Conservation (phyloP, 495 filamentous ascomycete genomes). For the Hypoxylon lienhwacheense region DNA sequence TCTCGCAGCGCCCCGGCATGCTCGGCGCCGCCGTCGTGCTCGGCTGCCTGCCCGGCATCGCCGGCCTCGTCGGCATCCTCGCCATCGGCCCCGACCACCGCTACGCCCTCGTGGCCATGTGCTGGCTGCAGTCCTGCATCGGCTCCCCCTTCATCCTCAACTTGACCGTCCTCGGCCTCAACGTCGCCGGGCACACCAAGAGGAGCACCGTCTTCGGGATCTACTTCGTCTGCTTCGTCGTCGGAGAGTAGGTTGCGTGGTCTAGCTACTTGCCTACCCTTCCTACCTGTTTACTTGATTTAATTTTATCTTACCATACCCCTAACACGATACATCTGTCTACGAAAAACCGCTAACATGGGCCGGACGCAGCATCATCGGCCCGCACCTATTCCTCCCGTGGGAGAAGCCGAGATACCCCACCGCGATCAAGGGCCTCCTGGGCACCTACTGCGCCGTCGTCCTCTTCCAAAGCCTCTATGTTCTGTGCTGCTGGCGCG, state of each 20-base stretch:
- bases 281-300: too few species aligned
- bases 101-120: slow-evolving; percentile 56
- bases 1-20: slow-evolving; percentile 45
- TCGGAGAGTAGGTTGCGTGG: slow-evolving; percentile 30
- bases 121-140: slow-evolving; percentile 53
- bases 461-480: slow-evolving; percentile 24
- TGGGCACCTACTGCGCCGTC: slow-evolving; percentile 33
- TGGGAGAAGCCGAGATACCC: slow-evolving; percentile 38
- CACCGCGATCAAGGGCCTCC: slow-evolving; percentile 37
- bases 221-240: slow-evolving; percentile 38
- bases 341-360: slow-evolving; percentile 1
- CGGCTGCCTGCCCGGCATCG: slow-evolving; percentile 30
- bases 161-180: slow-evolving; percentile 35
- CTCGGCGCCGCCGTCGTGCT: slow-evolving; percentile 31
- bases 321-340: not conserved
- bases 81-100: slow-evolving; percentile 45
- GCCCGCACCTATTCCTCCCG: slow-evolving; percentile 39
- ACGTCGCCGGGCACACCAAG: slow-evolving; percentile 42
- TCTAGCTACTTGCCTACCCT: too few species aligned
- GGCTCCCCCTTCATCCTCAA: slow-evolving; percentile 46
- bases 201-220: slow-evolving; percentile 37
- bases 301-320: too few species aligned
- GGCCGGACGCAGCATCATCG: slow-evolving; percentile 36
- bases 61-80: slow-evolving; percentile 28
- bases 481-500: slow-evolving; percentile 27